Conservation (phyloP, 2,329 filamentous ascomycete species). For the Clarireedia homoeocarpa region DNA sequence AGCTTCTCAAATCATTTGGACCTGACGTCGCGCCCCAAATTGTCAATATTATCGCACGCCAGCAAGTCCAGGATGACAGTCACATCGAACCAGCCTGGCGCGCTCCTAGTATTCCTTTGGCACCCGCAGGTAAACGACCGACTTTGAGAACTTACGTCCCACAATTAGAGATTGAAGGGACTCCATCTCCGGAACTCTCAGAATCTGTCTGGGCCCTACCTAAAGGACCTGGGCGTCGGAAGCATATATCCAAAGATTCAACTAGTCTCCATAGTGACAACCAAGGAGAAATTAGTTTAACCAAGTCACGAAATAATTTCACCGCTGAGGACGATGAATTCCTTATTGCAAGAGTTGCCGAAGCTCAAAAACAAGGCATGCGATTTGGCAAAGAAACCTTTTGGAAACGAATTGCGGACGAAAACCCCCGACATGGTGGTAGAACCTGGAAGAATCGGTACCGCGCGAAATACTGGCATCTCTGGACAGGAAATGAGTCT, state of each 20-base stretch:
- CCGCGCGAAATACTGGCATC: background rate
- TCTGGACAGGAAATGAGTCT: conserved; percentile 1
- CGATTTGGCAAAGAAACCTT: conserved; percentile 6
- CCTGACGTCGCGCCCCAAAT: conserved; percentile 25
- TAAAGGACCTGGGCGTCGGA: conserved; percentile 6
- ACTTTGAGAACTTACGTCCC: conserved; percentile 13
- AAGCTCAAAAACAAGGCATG: conserved; percentile 14
- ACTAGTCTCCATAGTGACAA: conserved; percentile 1
- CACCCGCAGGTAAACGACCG: conserved; percentile 11
- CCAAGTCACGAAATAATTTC: conserved; percentile 11
- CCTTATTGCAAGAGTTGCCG: conserved; percentile 20
- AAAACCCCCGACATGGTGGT: conserved; percentile 19
- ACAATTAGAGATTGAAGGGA: conserved; percentile 17
- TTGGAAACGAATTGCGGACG: conserved; percentile 17
- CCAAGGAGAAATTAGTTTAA: background rate
- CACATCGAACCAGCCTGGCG: conserved; percentile 24
- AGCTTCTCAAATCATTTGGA: conserved; percentile 26
- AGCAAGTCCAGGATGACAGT: conserved; percentile 16
- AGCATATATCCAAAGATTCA: background rate
- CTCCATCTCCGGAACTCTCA: conserved; percentile 21
- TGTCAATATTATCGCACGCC: conserved; percentile 21
- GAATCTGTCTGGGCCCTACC: conserved; percentile 27
- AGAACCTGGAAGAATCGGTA: conserved; percentile 3
- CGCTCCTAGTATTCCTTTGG: conserved; percentile 15
- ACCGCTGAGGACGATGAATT: conserved; percentile 22